A percentile compares a stretch with the other conserved stretches of the same genome.
These are phyloP conservation scores for Besnoitia besnoiti DNA, from an alignment of 169 alveolate species.

Conservation along the genomic window DNA sequence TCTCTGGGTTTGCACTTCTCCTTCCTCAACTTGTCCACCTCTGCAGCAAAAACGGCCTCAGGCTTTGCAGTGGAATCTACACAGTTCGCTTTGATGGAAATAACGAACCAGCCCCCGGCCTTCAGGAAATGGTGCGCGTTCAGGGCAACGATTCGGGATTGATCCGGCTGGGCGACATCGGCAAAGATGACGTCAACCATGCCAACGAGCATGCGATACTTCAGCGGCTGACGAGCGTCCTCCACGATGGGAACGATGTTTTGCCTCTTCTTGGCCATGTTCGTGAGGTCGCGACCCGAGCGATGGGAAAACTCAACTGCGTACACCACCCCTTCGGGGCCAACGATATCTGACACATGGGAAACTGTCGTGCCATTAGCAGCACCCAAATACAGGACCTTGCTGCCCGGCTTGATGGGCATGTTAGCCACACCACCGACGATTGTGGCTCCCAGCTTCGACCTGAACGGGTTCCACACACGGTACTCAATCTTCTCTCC, in stretches of 20 bases:
- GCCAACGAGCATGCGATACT: slow-evolving; percentile 97
- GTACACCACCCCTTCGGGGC: slow-evolving; percentile 97
- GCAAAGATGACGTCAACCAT: slow-evolving; percentile 99
- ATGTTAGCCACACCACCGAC: slow-evolving; percentile 96
- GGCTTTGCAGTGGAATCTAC: slow-evolving; percentile 99
- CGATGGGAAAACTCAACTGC: slow-evolving; percentile 99
- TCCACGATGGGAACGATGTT: slow-evolving; percentile 99
- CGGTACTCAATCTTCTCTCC: slow-evolving; percentile 95
- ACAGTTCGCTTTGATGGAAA: slow-evolving; percentile 97
- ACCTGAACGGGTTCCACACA: slow-evolving; percentile 99
- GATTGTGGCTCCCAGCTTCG: slow-evolving; percentile 98
- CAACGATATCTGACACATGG: slow-evolving; percentile 99
- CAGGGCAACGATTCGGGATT: slow-evolving; percentile 96
- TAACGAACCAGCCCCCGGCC: slow-evolving; percentile 97
- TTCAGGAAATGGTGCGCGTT: slow-evolving; percentile 96
- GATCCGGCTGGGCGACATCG: slow-evolving; percentile 99
- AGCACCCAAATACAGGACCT: slow-evolving; percentile 94
- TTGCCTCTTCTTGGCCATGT: slow-evolving; percentile 98
- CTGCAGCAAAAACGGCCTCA: slow-evolving; percentile 95
- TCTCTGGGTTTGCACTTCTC: slow-evolving; percentile 96
- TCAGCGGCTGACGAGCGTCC: slow-evolving; percentile 99
- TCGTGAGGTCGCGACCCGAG: slow-evolving; percentile 97
- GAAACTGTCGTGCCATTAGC: slow-evolving; percentile 93
- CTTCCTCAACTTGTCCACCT: slow-evolving; percentile 91
- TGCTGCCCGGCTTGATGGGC: slow-evolving; percentile 96